phyloP scores from a whole-genome alignment of 169 alveolate genomes.

The Eimeria sp. region DNA sequence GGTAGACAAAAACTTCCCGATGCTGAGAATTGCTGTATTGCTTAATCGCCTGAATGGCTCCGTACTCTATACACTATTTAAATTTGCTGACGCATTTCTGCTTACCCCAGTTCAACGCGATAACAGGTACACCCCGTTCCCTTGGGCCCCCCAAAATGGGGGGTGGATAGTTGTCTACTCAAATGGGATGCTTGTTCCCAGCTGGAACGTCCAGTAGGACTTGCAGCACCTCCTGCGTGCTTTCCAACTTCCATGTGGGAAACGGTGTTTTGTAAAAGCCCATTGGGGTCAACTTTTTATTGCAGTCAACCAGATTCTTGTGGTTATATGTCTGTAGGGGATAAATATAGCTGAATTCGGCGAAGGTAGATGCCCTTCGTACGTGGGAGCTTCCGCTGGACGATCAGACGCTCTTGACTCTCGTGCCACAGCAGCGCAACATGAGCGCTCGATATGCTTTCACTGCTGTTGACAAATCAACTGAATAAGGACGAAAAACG shows the following conservation, averaged over 20 bases:
- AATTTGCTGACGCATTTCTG: too few relatives aligned
- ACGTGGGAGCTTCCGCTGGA: neutral
- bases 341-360: neutral
- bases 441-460: neutral
- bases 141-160: too few relatives aligned
- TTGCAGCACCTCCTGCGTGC: neutral
- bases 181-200: neutral
- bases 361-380: neutral
- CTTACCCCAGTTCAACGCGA: too few relatives aligned
- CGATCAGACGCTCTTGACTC: neutral
- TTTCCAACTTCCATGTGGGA: neutral
- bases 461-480: neutral
- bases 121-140: too few relatives aligned
- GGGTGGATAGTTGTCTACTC: too few relatives aligned
- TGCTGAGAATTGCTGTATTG: too few relatives aligned
- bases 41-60: too few relatives aligned
- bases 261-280: neutral
- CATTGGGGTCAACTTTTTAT: neutral
- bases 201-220: neutral
- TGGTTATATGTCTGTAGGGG: neutral
- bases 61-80: too few relatives aligned
- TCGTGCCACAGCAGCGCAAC: neutral
- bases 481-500: neutral
- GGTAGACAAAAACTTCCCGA: too few relatives aligned
- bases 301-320: neutral